Evolutionary conservation across 768 basidiomycete genomes (phyloP).

Genomic region (Boletellus emodensis): DNA sequence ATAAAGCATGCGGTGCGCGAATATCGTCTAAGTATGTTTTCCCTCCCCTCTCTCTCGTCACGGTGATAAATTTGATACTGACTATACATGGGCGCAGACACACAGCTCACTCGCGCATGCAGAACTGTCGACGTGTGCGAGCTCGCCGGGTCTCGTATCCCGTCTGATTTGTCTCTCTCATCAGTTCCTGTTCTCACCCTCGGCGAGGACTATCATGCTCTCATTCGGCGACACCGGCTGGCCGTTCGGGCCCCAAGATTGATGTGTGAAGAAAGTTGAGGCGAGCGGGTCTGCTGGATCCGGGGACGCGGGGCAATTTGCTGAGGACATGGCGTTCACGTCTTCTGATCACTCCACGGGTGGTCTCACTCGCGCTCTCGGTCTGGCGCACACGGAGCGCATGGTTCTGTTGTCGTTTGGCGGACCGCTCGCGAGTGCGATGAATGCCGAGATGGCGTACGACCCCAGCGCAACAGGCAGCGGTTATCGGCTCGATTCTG

Average conservation of each 20-base stretch:
- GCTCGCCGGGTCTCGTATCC: conserved; percentile 56
- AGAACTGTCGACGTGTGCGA: conserved; percentile 74
- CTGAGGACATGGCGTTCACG: conserved; percentile 16
- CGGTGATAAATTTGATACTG: too few relatives aligned
- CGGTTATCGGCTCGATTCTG: conserved; percentile 44
- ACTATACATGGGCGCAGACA: not conserved
- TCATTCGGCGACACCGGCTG: conserved; percentile 61
- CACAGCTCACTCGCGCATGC: conserved; percentile 70
- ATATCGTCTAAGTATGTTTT: conserved; percentile 17
- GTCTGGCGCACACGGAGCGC: conserved; percentile 30
- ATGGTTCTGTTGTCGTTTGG: conserved; percentile 50
- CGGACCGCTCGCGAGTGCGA: conserved; percentile 72
- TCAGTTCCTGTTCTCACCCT: conserved; percentile 79
- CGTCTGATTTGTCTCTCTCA: conserved; percentile 77
- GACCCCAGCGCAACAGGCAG: conserved; percentile 34
- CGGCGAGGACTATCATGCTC: conserved; percentile 73
- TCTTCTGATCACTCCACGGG: conserved; percentile 1
- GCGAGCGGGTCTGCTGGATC: conserved; percentile 48
- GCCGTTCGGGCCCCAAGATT: conserved; percentile 57
- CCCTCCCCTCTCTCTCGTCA: not conserved
- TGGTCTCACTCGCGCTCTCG: conserved; percentile 23
- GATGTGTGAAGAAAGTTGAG: conserved; percentile 72
- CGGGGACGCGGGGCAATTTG: conserved; percentile 16
- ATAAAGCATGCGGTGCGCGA: too few relatives aligned
- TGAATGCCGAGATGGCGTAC: conserved; percentile 59